Evolutionary conservation across 2,329 filamentous ascomycete species (phyloP), one percentile per base, ranked within the genome.

Genomic region (Microcera coccophila): DNA sequence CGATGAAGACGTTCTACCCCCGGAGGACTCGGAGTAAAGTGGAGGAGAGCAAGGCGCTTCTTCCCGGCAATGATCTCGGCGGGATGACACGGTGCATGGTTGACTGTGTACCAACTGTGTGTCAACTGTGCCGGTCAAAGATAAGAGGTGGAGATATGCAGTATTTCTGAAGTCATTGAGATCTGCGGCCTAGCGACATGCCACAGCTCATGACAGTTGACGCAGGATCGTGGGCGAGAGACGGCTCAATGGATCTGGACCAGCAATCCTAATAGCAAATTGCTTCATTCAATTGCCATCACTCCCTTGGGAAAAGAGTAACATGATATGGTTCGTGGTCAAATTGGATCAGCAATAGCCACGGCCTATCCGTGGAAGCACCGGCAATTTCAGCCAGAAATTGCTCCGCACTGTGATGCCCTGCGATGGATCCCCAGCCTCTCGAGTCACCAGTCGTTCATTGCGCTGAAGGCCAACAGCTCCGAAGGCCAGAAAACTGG

Each of bases 31-130:
- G 45, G 41, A 41, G 38, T n/a, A 32, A 17, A 32, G 36, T 16
- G 5, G 17, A 32, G 26, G 28, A 24, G 39, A 49, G 45, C 38
- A 44, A 47, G 38, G 44, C 38, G 52, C 47, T 56, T 58, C 47
- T 48, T 49, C 49, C 53, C 49, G 53, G 49, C 47, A 58, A 47
- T 55, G 49, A 46, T 49, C 53, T 50, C 41, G 29, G 29, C 7
- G 29, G 15, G 29, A 32, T n/a, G 29, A 28, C 29, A 32, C 29
- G 15, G 29, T 32, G 29, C n/a, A 32, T 8, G 11, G n/a, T n/a
- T 26, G 7, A 26, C 22, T 26, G 22, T 26, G n/a, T n/a, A n/a
- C n/a, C n/a, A 8, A n/a, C 9, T 28, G 26, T n/a, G 26, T 28
- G 26, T 28, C n/a, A n/a, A n/a, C n/a, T n/a, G n/a, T n/a, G n/a